Percentiles rank a stretch among this genome's conserved stretches.
These are phyloP conservation scores for Epichloe gansuensis DNA, from an alignment of 2,329 filamentous ascomycete species.

Conservation along the genomic window DNA sequence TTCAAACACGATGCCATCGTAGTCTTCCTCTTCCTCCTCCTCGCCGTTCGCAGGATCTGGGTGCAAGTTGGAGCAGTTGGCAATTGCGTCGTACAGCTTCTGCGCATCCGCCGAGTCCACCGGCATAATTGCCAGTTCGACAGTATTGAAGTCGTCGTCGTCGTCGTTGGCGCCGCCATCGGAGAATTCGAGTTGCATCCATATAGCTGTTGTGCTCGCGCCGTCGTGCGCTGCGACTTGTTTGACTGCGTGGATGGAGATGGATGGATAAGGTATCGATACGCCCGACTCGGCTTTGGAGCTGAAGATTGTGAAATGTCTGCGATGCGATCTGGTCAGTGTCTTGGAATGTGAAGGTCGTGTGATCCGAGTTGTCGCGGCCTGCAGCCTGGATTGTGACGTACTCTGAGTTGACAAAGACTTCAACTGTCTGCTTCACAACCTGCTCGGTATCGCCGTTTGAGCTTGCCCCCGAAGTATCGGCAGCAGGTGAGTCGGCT, in stretches of 20 bases:
- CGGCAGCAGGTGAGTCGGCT: constrained; percentile 22
- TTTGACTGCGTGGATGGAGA: constrained; percentile 65
- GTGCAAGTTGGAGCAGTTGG: constrained; percentile 63
- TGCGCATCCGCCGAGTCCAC: constrained; percentile 17
- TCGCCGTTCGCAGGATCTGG: constrained; percentile 53
- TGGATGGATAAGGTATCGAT: constrained; percentile 60
- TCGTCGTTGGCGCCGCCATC: constrained; percentile 38
- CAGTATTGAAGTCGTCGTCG: constrained; percentile 51
- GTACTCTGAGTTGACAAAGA: constrained; percentile 48
- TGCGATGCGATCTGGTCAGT: constrained; percentile 11
- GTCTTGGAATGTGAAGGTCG: accelerated
- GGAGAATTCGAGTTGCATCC: constrained; percentile 57
- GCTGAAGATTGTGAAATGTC: constrained; percentile 51
- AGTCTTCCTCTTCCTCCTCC: constrained; percentile 43
- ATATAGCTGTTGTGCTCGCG: constrained; percentile 36
- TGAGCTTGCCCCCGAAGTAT: constrained; percentile 10
- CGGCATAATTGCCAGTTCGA: constrained; percentile 58
- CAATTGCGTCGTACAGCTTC: constrained; percentile 56
- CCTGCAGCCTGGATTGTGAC: not conserved
- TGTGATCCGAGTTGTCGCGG: too few species aligned
- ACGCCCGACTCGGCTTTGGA: constrained; percentile 44
- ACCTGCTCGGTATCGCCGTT: constrained; percentile 24
- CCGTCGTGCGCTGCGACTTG: constrained; percentile 32
- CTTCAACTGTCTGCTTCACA: constrained; percentile 37
- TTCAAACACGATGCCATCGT: constrained; percentile 46